Evolutionary conservation across 257 asterid species (phyloP).

Genomic region (Datura wrightii): DNA sequence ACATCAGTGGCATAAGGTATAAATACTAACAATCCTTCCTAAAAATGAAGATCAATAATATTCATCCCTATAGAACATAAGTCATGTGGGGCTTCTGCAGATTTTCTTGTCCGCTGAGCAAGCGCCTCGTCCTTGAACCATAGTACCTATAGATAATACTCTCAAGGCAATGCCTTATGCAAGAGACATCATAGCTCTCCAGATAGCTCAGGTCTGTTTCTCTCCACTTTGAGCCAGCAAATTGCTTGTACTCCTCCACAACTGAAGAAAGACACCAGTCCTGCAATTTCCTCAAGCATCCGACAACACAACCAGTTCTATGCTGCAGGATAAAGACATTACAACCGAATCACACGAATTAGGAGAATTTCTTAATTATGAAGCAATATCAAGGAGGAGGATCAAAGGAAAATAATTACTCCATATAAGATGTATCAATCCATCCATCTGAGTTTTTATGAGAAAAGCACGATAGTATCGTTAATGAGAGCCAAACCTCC

Average conservation of each 20-base stretch:
- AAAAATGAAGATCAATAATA: too few species aligned
- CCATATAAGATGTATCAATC: not conserved
- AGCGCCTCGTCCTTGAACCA: slow-evolving; percentile 45
- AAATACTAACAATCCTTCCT: too few species aligned
- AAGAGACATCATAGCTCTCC: slow-evolving; percentile 46
- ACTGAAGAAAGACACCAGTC: slow-evolving; percentile 51
- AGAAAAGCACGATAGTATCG: not conserved
- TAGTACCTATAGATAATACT: slow-evolving; percentile 49
- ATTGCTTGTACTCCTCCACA: slow-evolving; percentile 53
- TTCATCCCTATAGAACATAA: slow-evolving; percentile 11
- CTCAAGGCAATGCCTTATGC: slow-evolving; percentile 47
- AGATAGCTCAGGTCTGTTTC: slow-evolving; percentile 40
- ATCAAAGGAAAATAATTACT: not conserved
- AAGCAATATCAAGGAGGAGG: not conserved
- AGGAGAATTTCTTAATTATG: not conserved
- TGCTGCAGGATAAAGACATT: slow-evolving; percentile 40
- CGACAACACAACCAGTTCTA: slow-evolving; percentile 55
- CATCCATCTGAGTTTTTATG: not conserved
- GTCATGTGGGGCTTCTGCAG: slow-evolving; percentile 42
- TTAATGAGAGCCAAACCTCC: not conserved
- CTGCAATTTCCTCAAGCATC: slow-evolving; percentile 54
- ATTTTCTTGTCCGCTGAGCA: slow-evolving; percentile 44
- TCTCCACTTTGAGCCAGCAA: slow-evolving; percentile 48
- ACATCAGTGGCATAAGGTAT: not conserved
- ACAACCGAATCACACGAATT: not conserved